phyloP scores from a whole-genome alignment of 2,329 filamentous ascomycete species.

The Fusarium papillatum region DNA sequence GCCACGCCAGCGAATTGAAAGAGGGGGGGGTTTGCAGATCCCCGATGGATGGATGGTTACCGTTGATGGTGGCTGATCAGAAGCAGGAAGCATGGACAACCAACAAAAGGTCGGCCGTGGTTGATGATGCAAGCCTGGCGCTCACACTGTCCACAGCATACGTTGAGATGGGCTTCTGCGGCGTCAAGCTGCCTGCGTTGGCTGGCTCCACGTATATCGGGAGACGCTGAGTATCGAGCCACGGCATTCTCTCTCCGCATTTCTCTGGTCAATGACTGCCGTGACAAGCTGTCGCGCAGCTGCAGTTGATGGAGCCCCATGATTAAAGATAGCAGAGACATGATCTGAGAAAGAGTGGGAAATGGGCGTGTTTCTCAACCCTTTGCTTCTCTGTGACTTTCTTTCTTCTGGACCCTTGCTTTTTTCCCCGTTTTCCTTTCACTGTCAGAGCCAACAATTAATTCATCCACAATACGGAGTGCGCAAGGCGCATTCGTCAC shows the following conservation, averaged over 20 bases:
- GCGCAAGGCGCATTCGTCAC: constrained; percentile 3
- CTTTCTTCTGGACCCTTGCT: background rate
- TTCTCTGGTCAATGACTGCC: constrained; percentile 7
- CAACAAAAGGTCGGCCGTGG: background rate
- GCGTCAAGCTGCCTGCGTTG: constrained; percentile 8
- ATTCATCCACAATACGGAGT: background rate
- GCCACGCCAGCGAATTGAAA: constrained; percentile 28
- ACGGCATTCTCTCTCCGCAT: constrained; percentile 24
- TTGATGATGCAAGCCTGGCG: background rate
- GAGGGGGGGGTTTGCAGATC: constrained; percentile 4
- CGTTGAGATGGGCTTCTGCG: constrained; percentile 14
- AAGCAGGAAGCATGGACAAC: background rate
- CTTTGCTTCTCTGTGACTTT: constrained; percentile 7
- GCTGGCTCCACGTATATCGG: constrained; percentile 33
- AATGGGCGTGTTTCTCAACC: constrained; percentile 3
- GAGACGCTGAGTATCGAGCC: constrained; percentile 20
- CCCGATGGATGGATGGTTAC: constrained; percentile 9
- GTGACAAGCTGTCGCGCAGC: constrained; percentile 26
- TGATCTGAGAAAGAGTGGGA: background rate
- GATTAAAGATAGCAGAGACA: background rate
- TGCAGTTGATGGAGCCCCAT: background rate
- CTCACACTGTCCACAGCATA: constrained; percentile 12
- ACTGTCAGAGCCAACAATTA: constrained; percentile 5
- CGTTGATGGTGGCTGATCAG: constrained; percentile 8
- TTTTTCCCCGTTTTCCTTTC: background rate